A percentile compares a stretch with the other conserved stretches of the same genome.
These are phyloP conservation scores for Cymodocea nodosa DNA, from an alignment of 116 monocot species.

Conservation along the genomic window DNA sequence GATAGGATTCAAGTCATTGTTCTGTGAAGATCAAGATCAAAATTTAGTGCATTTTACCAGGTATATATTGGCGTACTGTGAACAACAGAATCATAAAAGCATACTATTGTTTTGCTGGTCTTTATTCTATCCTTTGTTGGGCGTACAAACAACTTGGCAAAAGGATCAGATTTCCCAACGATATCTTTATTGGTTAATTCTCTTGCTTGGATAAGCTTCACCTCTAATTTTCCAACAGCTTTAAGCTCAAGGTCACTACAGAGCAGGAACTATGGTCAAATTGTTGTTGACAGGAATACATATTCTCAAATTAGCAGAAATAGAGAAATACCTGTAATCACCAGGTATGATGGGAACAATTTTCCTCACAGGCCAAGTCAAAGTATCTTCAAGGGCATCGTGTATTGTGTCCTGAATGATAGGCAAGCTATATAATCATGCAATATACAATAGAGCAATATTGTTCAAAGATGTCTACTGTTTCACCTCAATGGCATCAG, in stretches of 20 bases:
- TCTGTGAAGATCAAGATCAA: slow-evolving; percentile 26
- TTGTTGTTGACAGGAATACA: slow-evolving; percentile 3
- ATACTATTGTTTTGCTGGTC: slow-evolving; percentile 90
- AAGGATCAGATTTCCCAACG: slow-evolving; percentile 97
- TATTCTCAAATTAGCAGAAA: background rate
- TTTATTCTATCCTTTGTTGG: slow-evolving; percentile 81
- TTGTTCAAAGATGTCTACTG: background rate
- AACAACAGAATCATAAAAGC: slow-evolving; percentile 1
- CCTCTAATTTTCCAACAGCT: slow-evolving; percentile 79
- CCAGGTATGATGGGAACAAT: slow-evolving; percentile 91
- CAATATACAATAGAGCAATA: background rate
- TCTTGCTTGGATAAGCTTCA: slow-evolving; percentile 88
- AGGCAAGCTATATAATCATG: background rate
- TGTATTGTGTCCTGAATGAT: slow-evolving; percentile 65
- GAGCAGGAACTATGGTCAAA: background rate
- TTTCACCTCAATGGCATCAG: slow-evolving; percentile 59
- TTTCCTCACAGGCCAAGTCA: slow-evolving; percentile 90
- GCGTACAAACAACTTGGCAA: slow-evolving; percentile 61
- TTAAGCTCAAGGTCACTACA: slow-evolving; percentile 85
- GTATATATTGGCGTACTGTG: background rate
- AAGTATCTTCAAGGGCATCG: slow-evolving; percentile 79
- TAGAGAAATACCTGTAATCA: slow-evolving; percentile 68
- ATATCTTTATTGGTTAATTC: slow-evolving; percentile 94
- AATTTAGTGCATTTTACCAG: background rate
- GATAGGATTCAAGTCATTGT: slow-evolving; percentile 94